Evolutionary conservation across 169 alveolate species (phyloP).

Genomic region (Cryptosporidium parvum): DNA sequence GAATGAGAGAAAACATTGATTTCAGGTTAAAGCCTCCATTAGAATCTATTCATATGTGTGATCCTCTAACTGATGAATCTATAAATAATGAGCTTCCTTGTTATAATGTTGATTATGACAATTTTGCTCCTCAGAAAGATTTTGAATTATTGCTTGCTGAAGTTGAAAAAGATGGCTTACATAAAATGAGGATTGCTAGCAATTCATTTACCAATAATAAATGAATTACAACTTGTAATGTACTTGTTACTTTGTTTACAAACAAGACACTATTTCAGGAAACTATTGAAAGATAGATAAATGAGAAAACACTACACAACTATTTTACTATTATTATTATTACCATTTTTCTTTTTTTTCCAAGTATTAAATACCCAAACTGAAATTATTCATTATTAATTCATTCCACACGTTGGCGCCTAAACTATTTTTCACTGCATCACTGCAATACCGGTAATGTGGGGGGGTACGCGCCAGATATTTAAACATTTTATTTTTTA

Average conservation of each 20-base stretch:
- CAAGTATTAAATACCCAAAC: too few relatives aligned
- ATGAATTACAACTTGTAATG: neutral
- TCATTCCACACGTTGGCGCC: neutral
- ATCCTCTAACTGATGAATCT: slow-evolving; percentile 77
- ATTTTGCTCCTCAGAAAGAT: slow-evolving; percentile 74
- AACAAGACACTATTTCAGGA: neutral
- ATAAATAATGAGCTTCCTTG: slow-evolving; percentile 52
- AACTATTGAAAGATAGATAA: neutral
- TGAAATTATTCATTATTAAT: neutral
- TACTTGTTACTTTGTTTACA: neutral
- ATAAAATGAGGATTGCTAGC: slow-evolving; percentile 40
- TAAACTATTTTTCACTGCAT: neutral
- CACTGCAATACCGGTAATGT: slow-evolving; percentile 13
- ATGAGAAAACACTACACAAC: too few relatives aligned
- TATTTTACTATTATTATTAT: too few relatives aligned
- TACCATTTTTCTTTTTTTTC: too few relatives aligned
- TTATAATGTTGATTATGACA: slow-evolving; percentile 61
- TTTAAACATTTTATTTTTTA: neutral
- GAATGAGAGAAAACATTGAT: slow-evolving; percentile 79
- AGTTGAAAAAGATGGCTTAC: slow-evolving; percentile 58
- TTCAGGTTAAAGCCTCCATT: slow-evolving; percentile 79
- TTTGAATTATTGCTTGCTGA: slow-evolving; percentile 56
- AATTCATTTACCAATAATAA: neutral
- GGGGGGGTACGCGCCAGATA: neutral
- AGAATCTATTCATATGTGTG: slow-evolving; percentile 82